These are phyloP conservation scores for Macrophomina pseudophaseolina DNA, from an alignment of 2,329 filamentous ascomycete species.

Conservation along the genomic window DNA sequence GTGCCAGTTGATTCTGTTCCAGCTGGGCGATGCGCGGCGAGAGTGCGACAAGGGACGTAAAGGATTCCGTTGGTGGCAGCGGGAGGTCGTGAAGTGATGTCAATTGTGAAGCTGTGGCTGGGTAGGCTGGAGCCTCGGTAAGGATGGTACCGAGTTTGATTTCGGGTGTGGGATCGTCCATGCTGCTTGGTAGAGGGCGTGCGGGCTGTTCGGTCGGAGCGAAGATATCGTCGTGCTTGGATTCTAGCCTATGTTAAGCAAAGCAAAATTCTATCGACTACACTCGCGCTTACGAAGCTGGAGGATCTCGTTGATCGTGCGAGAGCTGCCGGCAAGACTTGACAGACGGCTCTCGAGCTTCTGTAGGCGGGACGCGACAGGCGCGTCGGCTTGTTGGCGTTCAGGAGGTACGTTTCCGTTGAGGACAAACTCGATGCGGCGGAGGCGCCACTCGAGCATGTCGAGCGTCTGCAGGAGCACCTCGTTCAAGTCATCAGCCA, in stretches of 20 bases:
- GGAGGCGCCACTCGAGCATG: constrained; percentile 52
- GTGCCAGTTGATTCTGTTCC: constrained; percentile 65
- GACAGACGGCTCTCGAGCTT: constrained; percentile 45
- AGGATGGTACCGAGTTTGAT: constrained; percentile 47
- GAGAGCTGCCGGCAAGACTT: constrained; percentile 47
- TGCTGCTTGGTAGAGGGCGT: constrained; percentile 18
- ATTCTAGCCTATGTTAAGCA: constrained; percentile 35
- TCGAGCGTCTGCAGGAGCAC: constrained; percentile 48
- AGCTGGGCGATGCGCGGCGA: constrained; percentile 67
- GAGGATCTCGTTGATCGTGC: constrained; percentile 47
- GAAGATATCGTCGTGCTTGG: constrained; percentile 49
- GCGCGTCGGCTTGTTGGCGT: constrained; percentile 33
- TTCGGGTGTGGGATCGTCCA: constrained; percentile 18
- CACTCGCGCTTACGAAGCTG: constrained; percentile 39
- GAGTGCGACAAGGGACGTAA: constrained; percentile 62
- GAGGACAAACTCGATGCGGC: constrained; percentile 51
- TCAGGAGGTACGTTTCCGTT: constrained; percentile 40
- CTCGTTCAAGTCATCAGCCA: constrained; percentile 44
- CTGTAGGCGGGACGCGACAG: constrained; percentile 42
- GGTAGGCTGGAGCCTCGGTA: constrained; percentile 50
- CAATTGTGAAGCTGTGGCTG: constrained; percentile 49
- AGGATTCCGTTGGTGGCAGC: constrained; percentile 48
- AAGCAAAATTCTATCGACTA: not conserved
- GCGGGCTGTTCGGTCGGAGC: constrained; percentile 15
- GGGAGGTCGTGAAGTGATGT: constrained; percentile 51